Conservation (phyloP, 2,329 filamentous ascomycete genomes). For the Diaporthe ilicicola region DNA sequence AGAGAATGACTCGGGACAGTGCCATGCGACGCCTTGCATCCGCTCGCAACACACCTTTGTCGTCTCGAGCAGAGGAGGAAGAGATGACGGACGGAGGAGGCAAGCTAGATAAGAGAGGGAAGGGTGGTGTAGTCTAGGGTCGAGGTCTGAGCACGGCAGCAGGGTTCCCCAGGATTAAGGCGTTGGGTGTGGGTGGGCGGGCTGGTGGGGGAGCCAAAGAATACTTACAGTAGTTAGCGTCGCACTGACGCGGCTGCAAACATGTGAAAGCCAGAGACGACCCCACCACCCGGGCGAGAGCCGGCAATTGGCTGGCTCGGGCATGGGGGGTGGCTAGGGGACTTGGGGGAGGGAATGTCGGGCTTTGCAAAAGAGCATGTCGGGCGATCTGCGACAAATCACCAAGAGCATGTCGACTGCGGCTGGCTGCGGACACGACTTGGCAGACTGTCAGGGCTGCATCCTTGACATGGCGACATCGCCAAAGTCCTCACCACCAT, state of each 20-base stretch:
- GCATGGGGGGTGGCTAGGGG: constrained; percentile 1
- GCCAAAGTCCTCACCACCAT: constrained; percentile 16
- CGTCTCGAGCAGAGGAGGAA: neutral
- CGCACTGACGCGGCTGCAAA: constrained; percentile 21
- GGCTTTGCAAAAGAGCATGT: neutral
- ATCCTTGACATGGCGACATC: neutral
- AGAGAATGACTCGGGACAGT: neutral
- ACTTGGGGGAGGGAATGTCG: neutral
- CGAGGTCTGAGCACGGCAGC: constrained; percentile 20
- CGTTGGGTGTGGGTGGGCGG: neutral
- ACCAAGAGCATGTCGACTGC: neutral
- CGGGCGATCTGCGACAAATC: constrained; percentile 13
- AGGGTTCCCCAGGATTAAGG: constrained; percentile 13
- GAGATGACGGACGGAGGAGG: neutral
- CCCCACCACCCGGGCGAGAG: neutral
- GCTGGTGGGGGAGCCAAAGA: neutral
- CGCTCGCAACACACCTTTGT: neutral
- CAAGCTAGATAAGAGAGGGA: constrained; percentile 13
- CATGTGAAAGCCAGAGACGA: constrained; percentile 16
- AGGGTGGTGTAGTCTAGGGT: constrained; percentile 17
- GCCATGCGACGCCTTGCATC: neutral
- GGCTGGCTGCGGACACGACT: too few relatives aligned
- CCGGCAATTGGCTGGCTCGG: constrained; percentile 17
- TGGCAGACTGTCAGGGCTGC: neutral
- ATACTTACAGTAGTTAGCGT: too few relatives aligned